Evolutionary conservation across 257 asterid species (phyloP).

Genomic region (Solanum gracilifrons): DNA sequence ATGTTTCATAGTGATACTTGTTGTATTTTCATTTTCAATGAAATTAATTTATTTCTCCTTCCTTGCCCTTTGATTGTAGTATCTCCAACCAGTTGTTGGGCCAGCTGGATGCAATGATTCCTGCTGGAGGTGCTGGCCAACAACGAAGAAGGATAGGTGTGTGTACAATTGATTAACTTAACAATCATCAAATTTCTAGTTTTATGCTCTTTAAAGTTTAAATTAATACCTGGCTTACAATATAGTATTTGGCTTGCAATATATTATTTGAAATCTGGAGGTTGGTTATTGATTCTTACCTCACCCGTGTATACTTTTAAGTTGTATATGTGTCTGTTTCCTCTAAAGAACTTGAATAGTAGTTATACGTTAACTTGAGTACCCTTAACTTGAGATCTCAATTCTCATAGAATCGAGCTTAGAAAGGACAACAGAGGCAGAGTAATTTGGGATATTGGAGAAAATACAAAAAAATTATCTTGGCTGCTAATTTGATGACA

Average conservation of each 20-base stretch:
- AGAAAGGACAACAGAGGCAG: not conserved
- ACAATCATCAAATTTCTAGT: not conserved
- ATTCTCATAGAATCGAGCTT: not conserved
- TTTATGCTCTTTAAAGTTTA: not conserved
- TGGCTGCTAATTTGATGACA: not conserved
- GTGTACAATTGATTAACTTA: constrained; percentile 2
- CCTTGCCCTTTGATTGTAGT: constrained; percentile 28
- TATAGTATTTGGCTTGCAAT: not conserved
- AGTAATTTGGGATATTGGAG: not conserved
- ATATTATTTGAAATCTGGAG: not conserved
- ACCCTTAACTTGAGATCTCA: not conserved
- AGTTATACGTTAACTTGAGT: not conserved
- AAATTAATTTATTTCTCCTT: not conserved
- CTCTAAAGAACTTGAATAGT: not conserved
- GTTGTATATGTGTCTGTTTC: not conserved
- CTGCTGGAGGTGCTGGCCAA: constrained; percentile 74
- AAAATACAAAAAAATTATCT: not conserved
- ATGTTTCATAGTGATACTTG: constrained; percentile 1
- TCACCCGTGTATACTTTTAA: not conserved
- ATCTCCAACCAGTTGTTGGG: constrained; percentile 59
- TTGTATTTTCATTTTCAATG: not conserved
- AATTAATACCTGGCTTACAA: not conserved
- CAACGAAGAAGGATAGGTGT: constrained; percentile 82
- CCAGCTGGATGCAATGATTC: constrained; percentile 67
- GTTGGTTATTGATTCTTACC: not conserved